Evolutionary conservation across 768 basidiomycete species (phyloP), one percentile per base, ranked within the genome.

Genomic region (Royoungia palumana): DNA sequence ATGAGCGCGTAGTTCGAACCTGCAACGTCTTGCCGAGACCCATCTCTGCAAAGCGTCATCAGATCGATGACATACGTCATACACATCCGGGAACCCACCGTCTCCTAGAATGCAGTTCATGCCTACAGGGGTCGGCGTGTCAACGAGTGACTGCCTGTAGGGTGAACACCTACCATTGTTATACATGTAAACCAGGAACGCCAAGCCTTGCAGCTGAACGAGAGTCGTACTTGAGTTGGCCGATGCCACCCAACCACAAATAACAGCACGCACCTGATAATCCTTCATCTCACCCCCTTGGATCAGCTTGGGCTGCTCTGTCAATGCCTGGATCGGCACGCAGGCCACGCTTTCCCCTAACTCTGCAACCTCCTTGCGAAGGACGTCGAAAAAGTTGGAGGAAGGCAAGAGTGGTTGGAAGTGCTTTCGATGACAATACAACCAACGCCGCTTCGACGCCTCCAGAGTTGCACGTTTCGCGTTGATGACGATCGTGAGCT

Each of bases 91-190:
- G 17, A 21, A 69, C 75, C 53, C 58, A 81, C 80, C 82, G 54
- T 89, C 87, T 24, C 83, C 87, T 2, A 89, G 72, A 48, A 89
- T 83, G 61, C 82, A 81, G 53, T 81, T 86, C 74, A 86, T 78
- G 14, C 80, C 79, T 81, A 52, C 17, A 17, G 3, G 12, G 5
- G 40, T 16, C 14, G 27, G 38, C 16, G 19, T 48, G 30, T 39
- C 24, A 46, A 8, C 39, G 21, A 20, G 44, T 7, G 25, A 6
- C 27, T 13, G 22, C 30, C 1, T 13, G 5, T 3, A 27, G 4
- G 5, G 44, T 6, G 0, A 32, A 28, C 12, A 54, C 71, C 8
- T 50, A 77, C 84, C 81, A 58, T 88, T 89, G 22, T 79, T 75
- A 61, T 83, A 81, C 78, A 87, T 79, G 56, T 75, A 73, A 14